Conservation (phyloP, 495 filamentous ascomycete species). For the Penicillium dipodomyicola region DNA sequence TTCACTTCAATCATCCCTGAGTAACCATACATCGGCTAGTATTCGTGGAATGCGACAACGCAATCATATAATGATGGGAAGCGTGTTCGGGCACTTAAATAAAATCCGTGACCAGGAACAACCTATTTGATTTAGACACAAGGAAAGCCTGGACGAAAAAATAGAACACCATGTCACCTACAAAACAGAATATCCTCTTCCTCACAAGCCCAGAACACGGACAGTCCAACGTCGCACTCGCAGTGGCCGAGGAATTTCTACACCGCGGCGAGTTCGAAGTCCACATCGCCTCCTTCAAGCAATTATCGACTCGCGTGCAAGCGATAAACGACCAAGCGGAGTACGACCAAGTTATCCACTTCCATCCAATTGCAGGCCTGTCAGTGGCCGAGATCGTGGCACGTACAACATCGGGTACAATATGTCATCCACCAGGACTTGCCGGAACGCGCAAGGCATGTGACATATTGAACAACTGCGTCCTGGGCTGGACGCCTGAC, state of each 20-base stretch:
- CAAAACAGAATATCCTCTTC: slow-evolving; percentile 39
- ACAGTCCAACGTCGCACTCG: slow-evolving; percentile 55
- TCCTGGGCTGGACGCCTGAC: slow-evolving; percentile 44
- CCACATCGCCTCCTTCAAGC: slow-evolving; percentile 52
- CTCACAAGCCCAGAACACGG: slow-evolving; percentile 57
- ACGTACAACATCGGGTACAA: slow-evolving; percentile 29
- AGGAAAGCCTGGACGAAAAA: neutral
- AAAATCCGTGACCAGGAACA: neutral
- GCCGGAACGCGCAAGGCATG: slow-evolving; percentile 38
- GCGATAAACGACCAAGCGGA: slow-evolving; percentile 28
- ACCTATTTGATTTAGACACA: neutral
- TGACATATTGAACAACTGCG: slow-evolving; percentile 33
- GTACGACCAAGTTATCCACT: slow-evolving; percentile 22
- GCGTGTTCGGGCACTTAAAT: neutral
- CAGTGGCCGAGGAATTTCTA: slow-evolving; percentile 51
- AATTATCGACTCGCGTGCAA: slow-evolving; percentile 33
- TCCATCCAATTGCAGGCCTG: slow-evolving; percentile 44
- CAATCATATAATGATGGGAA: neutral
- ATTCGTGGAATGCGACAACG: slow-evolving; percentile 3
- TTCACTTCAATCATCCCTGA: neutral
- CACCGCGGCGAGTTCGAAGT: slow-evolving; percentile 43
- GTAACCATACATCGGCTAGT: slow-evolving; percentile 14
- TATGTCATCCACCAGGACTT: slow-evolving; percentile 39
- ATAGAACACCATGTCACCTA: slow-evolving; percentile 7
- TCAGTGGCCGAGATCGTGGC: slow-evolving; percentile 44